A percentile compares a stretch with the other conserved stretches of the same genome.
phyloP scores from a whole-genome alignment of 1,284 basidiomycete species.

The Heterobasidion parviporum region DNA sequence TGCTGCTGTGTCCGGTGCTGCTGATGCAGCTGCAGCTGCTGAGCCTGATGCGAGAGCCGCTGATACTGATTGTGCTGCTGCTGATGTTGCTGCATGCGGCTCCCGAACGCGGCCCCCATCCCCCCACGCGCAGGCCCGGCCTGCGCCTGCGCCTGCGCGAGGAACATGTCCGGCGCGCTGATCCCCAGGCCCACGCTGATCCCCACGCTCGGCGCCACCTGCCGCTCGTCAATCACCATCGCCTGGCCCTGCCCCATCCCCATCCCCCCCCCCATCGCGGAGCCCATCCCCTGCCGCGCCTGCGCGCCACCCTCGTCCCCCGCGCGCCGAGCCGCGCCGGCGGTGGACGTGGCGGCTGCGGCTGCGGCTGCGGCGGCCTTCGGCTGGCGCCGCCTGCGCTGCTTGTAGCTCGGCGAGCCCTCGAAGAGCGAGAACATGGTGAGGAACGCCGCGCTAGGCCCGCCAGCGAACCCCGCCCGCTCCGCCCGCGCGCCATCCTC shows the following conservation, averaged over 20 bases:
- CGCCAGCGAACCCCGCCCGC: too few species aligned
- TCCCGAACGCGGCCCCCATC: too few species aligned
- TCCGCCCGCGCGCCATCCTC: too few species aligned
- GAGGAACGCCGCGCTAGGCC: constrained; percentile 45
- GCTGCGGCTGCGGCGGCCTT: constrained; percentile 5
- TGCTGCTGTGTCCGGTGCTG: not conserved
- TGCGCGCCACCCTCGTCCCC: not conserved
- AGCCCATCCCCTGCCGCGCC: constrained; percentile 5
- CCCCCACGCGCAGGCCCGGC: too few species aligned
- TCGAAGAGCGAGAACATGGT: constrained; percentile 71
- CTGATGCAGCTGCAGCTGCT: too few species aligned
- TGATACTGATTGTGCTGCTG: too few species aligned
- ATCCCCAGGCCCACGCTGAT: constrained; percentile 9
- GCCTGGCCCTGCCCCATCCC: not conserved
- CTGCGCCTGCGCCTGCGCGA: constrained; percentile 11
- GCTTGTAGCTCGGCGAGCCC: constrained; percentile 80
- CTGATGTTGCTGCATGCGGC: not conserved
- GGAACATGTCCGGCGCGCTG: constrained; percentile 11
- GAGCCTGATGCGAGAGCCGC: not conserved
- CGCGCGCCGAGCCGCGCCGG: constrained; percentile 5
- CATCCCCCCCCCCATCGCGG: not conserved
- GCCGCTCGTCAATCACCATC: constrained; percentile 9
- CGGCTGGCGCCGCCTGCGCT: constrained; percentile 39
- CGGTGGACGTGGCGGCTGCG: constrained; percentile 9
- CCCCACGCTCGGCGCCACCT: constrained; percentile 11